Base-by-base conservation (phyloP, 495 filamentous ascomycete species). In the Saxophila tyrrhenica region DNA sequence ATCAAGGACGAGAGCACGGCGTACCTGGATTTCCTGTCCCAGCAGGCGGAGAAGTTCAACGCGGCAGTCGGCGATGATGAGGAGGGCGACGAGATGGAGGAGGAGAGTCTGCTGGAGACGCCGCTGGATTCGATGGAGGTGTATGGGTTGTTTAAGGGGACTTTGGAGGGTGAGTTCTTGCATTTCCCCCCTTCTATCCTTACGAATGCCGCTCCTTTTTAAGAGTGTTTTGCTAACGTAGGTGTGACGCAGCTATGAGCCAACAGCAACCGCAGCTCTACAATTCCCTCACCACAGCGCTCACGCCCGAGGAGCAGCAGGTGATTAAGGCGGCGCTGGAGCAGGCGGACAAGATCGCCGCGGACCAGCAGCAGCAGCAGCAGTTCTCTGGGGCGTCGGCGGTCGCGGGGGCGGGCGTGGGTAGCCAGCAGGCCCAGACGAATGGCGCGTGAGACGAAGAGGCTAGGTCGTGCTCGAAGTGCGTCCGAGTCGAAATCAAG, bases 51-150 rank as follows among this genome's bases (percentile, higher is more conserved):
- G 62, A 94, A 94, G 68, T 91, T 92, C 64, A 76, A 79, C 47
- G 78, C 79, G 24, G 75, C 79, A 9, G 75, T 75, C 11, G 79
- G 78, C 24, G 81, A 82, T 9, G 84, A 85, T 22, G 88, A 95
- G 23, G 90, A 90, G 46, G 89, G 94, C 22, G 90, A 92, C 41
- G 82, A 94, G 20, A 75, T 94, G 22, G 92, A 96, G 63, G 92
- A 98, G 61, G 89, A 91, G 66, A 83, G 84, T 48, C 73, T 96
- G 50, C 80, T 97, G 11, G 92, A 97, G 67, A 92, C 91, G 5
- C 92, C 90, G 22, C 73, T 98, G 32, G 94, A 98, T 70, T 87
- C 88, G 68, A 75, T 98, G 51, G 94, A 98, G 67, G 90, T 91
- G 9, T 98, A 98, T 67, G 76, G 79, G 59, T 70, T 94, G 57